These are phyloP conservation scores for Flueggea neowawraea DNA, from an alignment of 441 rosid genomes.

Conservation along the genomic window DNA sequence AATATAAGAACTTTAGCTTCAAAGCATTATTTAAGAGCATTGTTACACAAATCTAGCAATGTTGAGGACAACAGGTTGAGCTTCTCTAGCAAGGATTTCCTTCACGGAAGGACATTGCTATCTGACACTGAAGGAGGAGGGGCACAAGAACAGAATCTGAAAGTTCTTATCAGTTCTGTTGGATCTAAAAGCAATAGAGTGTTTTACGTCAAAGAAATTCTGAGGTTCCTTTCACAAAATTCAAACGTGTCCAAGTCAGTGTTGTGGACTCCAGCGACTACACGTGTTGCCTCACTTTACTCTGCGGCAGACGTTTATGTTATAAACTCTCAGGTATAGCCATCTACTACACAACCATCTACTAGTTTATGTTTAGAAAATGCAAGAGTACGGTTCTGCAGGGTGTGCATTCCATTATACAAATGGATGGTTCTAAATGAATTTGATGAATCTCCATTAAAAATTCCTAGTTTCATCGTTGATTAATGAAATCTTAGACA, in stretches of 20 bases:
- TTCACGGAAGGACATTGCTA: slow-evolving; percentile 24
- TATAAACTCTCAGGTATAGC: slow-evolving; percentile 85
- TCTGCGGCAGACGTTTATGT: slow-evolving; percentile 95
- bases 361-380: neutral
- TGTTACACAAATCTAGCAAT: slow-evolving; percentile 40
- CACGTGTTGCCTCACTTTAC: slow-evolving; percentile 84
- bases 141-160: slow-evolving; percentile 43
- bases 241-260: slow-evolving; percentile 62
- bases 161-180: slow-evolving; percentile 91
- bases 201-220: slow-evolving; percentile 68
- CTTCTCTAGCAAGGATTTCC: slow-evolving; percentile 14
- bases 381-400: no score
- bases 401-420: neutral
- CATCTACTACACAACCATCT: slow-evolving; percentile 1
- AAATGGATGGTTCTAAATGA: neutral
- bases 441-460: neutral
- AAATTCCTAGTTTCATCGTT: neutral
- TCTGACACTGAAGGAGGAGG: slow-evolving; percentile 24
- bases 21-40: slow-evolving; percentile 63
- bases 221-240: slow-evolving; percentile 52
- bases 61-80: slow-evolving; percentile 7
- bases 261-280: slow-evolving; percentile 86
- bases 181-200: slow-evolving; percentile 97
- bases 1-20: slow-evolving; percentile 36
- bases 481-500: neutral